Evolutionary conservation across 345 rosid species (phyloP).

Genomic region (Boechera divaricarpa): DNA sequence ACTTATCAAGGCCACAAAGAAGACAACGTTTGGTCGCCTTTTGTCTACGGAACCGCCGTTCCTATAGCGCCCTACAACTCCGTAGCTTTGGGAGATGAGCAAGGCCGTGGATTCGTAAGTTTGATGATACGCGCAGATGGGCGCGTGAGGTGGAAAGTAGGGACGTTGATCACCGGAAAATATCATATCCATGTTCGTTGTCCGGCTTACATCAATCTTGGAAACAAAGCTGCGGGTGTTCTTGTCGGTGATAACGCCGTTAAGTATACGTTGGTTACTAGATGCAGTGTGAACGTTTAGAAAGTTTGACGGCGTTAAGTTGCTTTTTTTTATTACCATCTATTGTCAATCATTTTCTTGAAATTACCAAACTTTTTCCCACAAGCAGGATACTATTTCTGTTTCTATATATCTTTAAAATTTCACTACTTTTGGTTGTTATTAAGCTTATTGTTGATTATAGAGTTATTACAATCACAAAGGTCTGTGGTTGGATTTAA

Average conservation of each 20-base stretch:
- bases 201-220: conserved; percentile 63
- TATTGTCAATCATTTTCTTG: conserved; percentile 1
- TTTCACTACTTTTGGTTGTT: conserved; percentile 29
- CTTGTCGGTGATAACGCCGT: conserved; percentile 70
- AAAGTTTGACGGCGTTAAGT: conserved; percentile 37
- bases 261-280: conserved; percentile 63
- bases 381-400: conserved; percentile 15
- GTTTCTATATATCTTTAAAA: conserved; percentile 10
- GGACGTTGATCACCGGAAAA: conserved; percentile 59
- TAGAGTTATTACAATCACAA: conserved; percentile 34
- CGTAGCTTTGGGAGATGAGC: conserved; percentile 55
- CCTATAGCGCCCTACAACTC: conserved; percentile 85
- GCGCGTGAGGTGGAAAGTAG: conserved; percentile 84
- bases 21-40: conserved; percentile 79
- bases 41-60: conserved; percentile 63
- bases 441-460: conserved; percentile 35
- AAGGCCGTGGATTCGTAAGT: conserved; percentile 52
- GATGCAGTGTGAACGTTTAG: conserved; percentile 78
- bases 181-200: conserved; percentile 75
- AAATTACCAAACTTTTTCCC: conserved; percentile 34
- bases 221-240: conserved; percentile 56
- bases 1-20: conserved; percentile 71
- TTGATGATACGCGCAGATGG: conserved; percentile 77
- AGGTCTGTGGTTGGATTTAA: conserved; percentile 26
- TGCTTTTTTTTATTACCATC: not conserved